Conservation (phyloP, 192 early-diverging fungal genomes). For the Coemansia sp. region DNA sequence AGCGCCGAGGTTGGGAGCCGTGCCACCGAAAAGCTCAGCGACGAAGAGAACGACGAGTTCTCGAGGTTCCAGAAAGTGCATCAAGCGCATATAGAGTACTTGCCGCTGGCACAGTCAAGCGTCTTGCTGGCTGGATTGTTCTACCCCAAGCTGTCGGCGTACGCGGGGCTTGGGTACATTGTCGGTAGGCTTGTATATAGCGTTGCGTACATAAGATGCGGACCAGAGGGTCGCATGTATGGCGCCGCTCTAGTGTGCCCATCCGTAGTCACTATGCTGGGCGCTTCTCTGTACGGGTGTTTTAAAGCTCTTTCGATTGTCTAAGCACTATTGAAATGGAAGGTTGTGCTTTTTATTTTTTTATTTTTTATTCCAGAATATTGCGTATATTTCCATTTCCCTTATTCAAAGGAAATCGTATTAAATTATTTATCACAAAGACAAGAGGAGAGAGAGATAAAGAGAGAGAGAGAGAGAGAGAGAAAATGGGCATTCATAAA, state of each 20-base stretch:
- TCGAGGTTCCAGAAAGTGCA: conserved; percentile 49
- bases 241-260: conserved; percentile 45
- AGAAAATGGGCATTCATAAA: not conserved
- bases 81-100: conserved; percentile 49
- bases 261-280: conserved; percentile 32
- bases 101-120: conserved; percentile 46
- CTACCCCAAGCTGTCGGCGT: conserved; percentile 50
- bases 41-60: conserved; percentile 51
- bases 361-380: not conserved
- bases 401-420: not conserved
- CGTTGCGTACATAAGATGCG: conserved; percentile 40
- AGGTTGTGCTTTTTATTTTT: not conserved
- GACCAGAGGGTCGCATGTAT: conserved; percentile 40
- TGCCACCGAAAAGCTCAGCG: conserved; percentile 45
- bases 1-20: conserved; percentile 43
- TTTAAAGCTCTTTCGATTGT: conserved; percentile 45
- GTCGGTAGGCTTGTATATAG: conserved; percentile 52
- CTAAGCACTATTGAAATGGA: too few species aligned
- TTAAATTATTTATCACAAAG: conserved; percentile 6
- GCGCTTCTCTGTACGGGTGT: conserved; percentile 49
- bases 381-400: too few species aligned
- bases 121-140: conserved; percentile 53
- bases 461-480: not conserved
- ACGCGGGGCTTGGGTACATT: conserved; percentile 46
- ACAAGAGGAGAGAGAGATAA: not conserved